These are phyloP conservation scores for Tylopilus balloui DNA, from an alignment of 768 basidiomycete genomes.

Conservation along the genomic window DNA sequence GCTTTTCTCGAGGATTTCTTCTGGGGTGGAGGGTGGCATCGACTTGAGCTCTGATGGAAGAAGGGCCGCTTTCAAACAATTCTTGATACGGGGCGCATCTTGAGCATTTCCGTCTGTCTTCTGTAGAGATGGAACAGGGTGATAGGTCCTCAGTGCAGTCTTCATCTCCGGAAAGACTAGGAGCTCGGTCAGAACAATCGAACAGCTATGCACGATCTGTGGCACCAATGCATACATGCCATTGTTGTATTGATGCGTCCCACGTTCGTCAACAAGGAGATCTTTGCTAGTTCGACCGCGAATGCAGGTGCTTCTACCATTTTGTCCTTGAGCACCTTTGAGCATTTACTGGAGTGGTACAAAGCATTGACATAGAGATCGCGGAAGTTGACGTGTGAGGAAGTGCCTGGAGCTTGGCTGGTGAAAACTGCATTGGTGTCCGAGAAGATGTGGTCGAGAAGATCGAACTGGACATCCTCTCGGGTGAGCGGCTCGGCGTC, in stretches of 20 bases:
- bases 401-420: conserved; percentile 47
- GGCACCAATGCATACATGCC: conserved; percentile 54
- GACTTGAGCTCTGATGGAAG: conserved; percentile 64
- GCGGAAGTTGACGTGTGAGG: conserved; percentile 63
- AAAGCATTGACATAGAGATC: conserved; percentile 82
- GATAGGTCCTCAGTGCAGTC: conserved; percentile 83
- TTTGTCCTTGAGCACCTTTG: conserved; percentile 84
- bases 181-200: conserved; percentile 18
- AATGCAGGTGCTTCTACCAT: conserved; percentile 79
- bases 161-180: conserved; percentile 92
- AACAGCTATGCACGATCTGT: conserved; percentile 6
- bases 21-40: conserved; percentile 66
- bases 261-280: conserved; percentile 82
- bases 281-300: conserved; percentile 74
- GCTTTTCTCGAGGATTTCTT: conserved; percentile 63
- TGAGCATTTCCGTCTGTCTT: conserved; percentile 85
- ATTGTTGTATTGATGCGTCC: conserved; percentile 91
- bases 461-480: conserved; percentile 82
- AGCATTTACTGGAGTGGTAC: conserved; percentile 77
- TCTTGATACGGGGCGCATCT: conserved; percentile 90
- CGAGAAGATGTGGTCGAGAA: conserved; percentile 75
- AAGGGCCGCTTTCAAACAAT: conserved; percentile 78
- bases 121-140: conserved; percentile 83
- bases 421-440: conserved; percentile 69
- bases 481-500: conserved; percentile 82